These are phyloP conservation scores for Rhododendron kiyosumense DNA, from an alignment of 148 eudicot species.

Conservation along the genomic window DNA sequence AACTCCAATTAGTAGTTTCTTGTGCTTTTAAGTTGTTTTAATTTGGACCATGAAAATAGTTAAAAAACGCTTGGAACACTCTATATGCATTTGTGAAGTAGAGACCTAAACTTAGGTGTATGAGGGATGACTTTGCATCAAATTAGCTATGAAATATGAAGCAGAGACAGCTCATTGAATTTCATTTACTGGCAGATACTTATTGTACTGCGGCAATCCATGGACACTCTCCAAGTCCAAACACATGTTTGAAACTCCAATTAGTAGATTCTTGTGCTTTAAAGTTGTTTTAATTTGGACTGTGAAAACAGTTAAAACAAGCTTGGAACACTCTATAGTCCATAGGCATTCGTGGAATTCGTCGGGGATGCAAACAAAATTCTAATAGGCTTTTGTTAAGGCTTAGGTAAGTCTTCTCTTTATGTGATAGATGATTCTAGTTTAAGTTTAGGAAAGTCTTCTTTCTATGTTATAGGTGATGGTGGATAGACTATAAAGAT, in stretches of 20 bases:
- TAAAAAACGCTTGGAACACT: background rate
- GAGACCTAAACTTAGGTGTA: background rate
- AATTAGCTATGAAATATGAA: background rate
- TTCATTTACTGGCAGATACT: background rate
- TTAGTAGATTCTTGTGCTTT: background rate
- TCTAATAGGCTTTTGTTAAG: background rate
- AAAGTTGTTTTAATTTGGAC: background rate
- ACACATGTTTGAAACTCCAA: background rate
- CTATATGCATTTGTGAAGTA: background rate
- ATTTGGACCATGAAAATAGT: background rate
- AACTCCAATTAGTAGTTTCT: background rate
- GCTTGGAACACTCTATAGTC: background rate
- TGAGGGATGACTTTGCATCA: background rate
- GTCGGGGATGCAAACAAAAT: background rate
- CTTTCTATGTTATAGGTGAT: too few species aligned
- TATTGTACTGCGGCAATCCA: background rate
- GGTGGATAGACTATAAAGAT: too few species aligned
- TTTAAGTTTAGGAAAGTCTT: too few species aligned
- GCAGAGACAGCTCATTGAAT: background rate
- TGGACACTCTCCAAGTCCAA: background rate
- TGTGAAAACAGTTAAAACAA: background rate
- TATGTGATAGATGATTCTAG: too few species aligned
- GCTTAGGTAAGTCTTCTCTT: background rate
- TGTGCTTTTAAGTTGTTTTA: background rate
- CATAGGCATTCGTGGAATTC: background rate